Evolutionary conservation across 176 grass and related monocot genomes (phyloP).

Genomic region (Cocos nucifera): DNA sequence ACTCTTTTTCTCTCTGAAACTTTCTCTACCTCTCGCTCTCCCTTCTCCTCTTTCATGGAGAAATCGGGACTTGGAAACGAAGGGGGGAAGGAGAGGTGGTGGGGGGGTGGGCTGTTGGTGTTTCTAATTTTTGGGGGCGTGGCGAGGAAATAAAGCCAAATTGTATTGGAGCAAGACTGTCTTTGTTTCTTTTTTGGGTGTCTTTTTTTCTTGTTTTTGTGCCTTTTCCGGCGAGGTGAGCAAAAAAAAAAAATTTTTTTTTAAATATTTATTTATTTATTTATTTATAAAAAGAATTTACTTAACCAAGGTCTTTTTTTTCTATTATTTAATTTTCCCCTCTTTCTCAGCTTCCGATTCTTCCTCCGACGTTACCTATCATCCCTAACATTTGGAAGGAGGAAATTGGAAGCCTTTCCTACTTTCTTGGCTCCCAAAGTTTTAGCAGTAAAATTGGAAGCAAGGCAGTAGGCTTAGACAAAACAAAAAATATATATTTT

Average conservation of each 20-base stretch:
- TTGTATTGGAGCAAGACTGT: conserved; percentile 6
- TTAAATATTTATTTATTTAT: no score
- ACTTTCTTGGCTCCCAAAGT: no score
- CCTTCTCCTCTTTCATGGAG: not conserved
- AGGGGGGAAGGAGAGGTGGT: conserved; percentile 3
- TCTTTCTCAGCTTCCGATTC: not conserved
- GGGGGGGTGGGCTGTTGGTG: conserved; percentile 6
- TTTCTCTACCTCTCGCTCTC: not conserved
- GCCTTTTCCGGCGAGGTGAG: not conserved
- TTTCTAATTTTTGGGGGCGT: conserved; percentile 17
- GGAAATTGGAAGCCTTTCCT: not conserved
- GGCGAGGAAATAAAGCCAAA: not conserved
- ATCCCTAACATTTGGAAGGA: conserved; percentile 15
- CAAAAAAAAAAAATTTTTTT: no score
- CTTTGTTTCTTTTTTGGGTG: not conserved
- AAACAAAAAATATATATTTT: no score
- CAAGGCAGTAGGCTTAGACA: no score
- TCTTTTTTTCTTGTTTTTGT: conserved; percentile 11
- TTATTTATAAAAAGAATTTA: no score
- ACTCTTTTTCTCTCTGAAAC: not conserved
- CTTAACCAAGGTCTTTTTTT: not conserved
- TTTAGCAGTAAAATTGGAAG: no score
- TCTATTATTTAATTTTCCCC: not conserved
- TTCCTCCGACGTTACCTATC: not conserved
- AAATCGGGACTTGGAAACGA: no score